Conservation (phyloP, 176 grass and related monocot genomes). For the Zoysia japonica region DNA sequence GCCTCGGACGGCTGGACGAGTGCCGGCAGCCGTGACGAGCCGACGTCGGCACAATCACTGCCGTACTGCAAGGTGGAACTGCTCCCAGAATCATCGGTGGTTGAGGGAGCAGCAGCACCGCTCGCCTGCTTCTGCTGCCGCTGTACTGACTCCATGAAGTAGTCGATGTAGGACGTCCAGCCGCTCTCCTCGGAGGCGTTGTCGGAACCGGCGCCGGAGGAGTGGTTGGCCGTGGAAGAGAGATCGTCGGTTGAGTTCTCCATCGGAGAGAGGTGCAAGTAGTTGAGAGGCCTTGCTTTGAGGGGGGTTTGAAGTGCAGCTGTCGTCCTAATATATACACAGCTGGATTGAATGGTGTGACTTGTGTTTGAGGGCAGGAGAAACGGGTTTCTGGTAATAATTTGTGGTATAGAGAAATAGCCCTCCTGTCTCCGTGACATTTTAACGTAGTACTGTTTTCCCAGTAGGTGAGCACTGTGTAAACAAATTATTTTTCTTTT, state of each 20-base stretch:
- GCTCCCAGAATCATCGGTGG: background rate
- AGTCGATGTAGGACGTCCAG: slow-evolving; percentile 53
- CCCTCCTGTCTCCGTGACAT: background rate
- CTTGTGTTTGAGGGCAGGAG: background rate
- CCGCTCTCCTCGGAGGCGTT: slow-evolving; percentile 39
- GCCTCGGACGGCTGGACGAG: slow-evolving; percentile 11
- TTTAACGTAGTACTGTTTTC: background rate
- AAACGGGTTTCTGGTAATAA: background rate
- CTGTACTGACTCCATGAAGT: slow-evolving; percentile 36
- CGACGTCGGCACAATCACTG: background rate
- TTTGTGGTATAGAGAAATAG: background rate
- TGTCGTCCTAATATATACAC: slow-evolving; percentile 21
- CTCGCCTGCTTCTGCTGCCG: background rate
- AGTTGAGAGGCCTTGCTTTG: slow-evolving; percentile 4
- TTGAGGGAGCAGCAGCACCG: background rate
- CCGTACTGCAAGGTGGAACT: background rate
- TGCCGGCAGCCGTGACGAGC: background rate
- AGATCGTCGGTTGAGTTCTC: background rate
- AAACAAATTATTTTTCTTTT: background rate
- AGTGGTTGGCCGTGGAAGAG: slow-evolving; percentile 31
- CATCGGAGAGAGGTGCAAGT: slow-evolving; percentile 11
- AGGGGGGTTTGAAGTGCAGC: slow-evolving; percentile 8
- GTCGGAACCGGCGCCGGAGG: background rate
- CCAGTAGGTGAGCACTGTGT: background rate
- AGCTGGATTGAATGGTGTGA: slow-evolving; percentile 13